Base-by-base conservation (phyloP, 352 stramenopile species). In the Thraustochytrium sp. region DNA sequence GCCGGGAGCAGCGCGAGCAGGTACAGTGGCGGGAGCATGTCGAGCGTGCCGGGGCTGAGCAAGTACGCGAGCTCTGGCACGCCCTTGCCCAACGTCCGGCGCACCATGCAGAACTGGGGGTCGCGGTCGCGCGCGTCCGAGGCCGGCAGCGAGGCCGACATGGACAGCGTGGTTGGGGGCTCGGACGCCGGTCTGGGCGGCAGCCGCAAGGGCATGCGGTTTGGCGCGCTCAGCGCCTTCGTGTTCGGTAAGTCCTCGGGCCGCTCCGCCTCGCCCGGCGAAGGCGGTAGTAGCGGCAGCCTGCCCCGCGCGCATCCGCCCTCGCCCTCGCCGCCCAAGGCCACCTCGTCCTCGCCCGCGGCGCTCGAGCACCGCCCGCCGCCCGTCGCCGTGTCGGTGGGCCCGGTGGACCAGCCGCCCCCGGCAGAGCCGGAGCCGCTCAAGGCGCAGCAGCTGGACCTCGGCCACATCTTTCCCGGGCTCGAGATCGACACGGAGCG, bases 401-500 rank as follows among this genome's bases (percentile, higher is more conserved):
- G 9, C 51, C 11, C 51, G 51, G 26, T n/a, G 51, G 21, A 13
- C 16, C 16, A 59, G 42, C 73, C 87, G 44, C 78, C 36, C n/a
- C 18, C 49, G 26, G 49, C 26, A 26, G 26, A 55, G 49, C 49
- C 18, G 49, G 49, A 55, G 18, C 18, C 49, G 18, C 18, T 55
- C 36, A 26, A 0, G 21, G 59, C 8, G 18, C 26, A 72, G 59
- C 59, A 31, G 8, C 59, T 80, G 9, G 40, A 75, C 42, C 46
- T 93, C 46, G 89, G 92, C 61, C 87, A 92, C 59, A 85, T 93
- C 1, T 92, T 92, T 72, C 88, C 88, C 37, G 88, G 91, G 49
- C 89, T 92, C 59, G 88, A 86, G 11, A 89, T 93, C 13, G 89
- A 93, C 82, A 92, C 89, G 1, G 89, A 92, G 44, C 89, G 90